Base-by-base conservation (phyloP, 352 stramenopile species). In the Phytophthora meadii region DNA sequence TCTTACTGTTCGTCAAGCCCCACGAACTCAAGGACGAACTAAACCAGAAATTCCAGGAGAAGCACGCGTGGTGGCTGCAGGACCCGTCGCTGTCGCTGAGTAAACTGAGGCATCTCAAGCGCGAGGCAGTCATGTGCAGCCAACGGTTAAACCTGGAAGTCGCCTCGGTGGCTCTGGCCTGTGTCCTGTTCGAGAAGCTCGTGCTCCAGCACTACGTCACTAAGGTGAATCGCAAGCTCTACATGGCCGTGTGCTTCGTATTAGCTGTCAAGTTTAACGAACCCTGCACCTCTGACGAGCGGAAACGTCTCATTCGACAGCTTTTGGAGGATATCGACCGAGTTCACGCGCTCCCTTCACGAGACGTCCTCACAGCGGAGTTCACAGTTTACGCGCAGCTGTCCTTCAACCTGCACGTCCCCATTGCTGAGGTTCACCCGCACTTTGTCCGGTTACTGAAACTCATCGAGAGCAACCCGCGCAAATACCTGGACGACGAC, bases 121-220 rank as follows among this genome's bases (percentile, higher is more conserved):
- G 92, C 27, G 90, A 98, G 71, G 79, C 87, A 37, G 67, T 97
- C 50, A 45, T 71, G 76, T 80, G 77, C 68, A 79, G 90, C 63
- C 75, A 97, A 68, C 78, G 88, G 60, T 62, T 91, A 52, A 67
- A 94, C 68, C 59, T 99, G 27, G 94, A 99, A 66, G 84, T 99
- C 40, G 92, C 92, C 12, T 98, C 94, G 0, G 85, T 98, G 28
- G 96, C 97, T 12, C 83, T 99, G 27, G 92, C 95, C 25, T 98
- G 93, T 65, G 89, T 99, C 34, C 98, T 98, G 64, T 99, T 99
- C 73, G 97, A 99, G 71, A 92, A 98, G 51, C 88, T 99, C 12
- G 97, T 97, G 51, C 83, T 99, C 10, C 77, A 91, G 70, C 92
- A 97, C 74, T 95, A 97, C 57, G 95, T 99, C 5, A 98, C 93